Percentiles rank a stretch among this genome's conserved stretches.
Conservation (phyloP, 305 asterid genomes). For the Euphrasia arctica region DNA sequence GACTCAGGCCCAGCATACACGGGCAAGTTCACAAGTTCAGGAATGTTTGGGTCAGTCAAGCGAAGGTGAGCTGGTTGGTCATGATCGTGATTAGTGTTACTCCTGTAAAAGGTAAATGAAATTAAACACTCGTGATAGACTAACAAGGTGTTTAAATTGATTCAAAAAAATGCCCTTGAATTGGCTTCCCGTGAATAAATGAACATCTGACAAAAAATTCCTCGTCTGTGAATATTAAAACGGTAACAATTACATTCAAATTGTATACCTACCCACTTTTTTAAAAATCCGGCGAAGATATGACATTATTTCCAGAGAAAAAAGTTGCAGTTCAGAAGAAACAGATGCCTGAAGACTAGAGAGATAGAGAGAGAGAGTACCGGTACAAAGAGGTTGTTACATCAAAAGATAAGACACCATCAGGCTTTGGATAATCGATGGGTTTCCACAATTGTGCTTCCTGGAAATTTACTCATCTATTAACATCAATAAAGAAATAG, state of each 20-base stretch:
- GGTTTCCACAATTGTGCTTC: constrained; percentile 60
- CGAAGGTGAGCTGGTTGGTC: constrained; percentile 94
- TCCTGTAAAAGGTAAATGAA: constrained; percentile 48
- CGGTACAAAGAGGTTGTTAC: constrained; percentile 83
- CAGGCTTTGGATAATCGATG: constrained; percentile 88
- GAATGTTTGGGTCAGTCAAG: constrained; percentile 61
- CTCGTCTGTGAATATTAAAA: neutral
- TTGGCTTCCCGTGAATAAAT: neutral
- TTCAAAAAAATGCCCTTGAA: neutral
- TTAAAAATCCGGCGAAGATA: neutral
- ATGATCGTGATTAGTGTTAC: constrained; percentile 93
- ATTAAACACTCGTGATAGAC: constrained; percentile 13
- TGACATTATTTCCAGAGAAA: neutral
- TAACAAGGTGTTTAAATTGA: neutral
- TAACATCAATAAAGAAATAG: constrained; percentile 19
- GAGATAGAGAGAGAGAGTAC: constrained; percentile 43
- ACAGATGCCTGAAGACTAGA: neutral
- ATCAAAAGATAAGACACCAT: constrained; percentile 79
- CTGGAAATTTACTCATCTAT: constrained; percentile 43
- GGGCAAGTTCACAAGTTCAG: constrained; percentile 72
- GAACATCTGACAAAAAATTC: neutral
- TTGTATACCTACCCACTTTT: neutral
- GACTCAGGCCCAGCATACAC: constrained; percentile 84
- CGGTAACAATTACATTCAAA: neutral
- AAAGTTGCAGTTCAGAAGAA: neutral